These are phyloP conservation scores for Sapria himalayana DNA, from an alignment of 345 rosid species.

Conservation along the genomic window DNA sequence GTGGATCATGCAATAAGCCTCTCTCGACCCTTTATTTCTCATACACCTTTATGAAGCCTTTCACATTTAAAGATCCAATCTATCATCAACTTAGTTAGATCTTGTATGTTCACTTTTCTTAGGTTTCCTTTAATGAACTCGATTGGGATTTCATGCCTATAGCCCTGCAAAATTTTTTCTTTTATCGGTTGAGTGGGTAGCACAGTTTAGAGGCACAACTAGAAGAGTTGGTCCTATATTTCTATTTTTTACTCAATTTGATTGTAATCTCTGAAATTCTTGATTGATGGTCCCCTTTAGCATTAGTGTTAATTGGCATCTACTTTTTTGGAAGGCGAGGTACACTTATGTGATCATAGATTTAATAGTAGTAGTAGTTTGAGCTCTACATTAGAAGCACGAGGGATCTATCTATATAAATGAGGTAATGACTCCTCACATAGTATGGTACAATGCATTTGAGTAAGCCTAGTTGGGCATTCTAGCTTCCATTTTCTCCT, in stretches of 20 bases:
- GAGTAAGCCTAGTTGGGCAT: too few relatives aligned
- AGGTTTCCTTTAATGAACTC: not conserved
- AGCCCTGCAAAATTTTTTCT: not conserved
- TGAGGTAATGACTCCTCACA: not conserved
- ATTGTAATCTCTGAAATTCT: not conserved
- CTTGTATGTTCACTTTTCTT: not conserved
- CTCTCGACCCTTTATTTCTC: too few relatives aligned
- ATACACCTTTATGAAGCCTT: too few relatives aligned
- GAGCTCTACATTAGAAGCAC: not conserved
- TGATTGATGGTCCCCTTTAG: not conserved
- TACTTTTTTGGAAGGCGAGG: constrained; percentile 1
- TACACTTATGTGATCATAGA: not conserved
- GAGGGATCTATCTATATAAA: constrained; percentile 2
- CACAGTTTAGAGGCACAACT: not conserved
- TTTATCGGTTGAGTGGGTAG: not conserved
- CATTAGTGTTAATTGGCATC: not conserved
- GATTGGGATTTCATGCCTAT: not conserved
- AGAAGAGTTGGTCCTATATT: constrained; percentile 3
- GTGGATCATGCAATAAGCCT: too few relatives aligned
- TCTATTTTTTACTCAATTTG: not conserved
- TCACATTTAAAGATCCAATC: not conserved
- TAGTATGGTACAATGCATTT: not conserved
- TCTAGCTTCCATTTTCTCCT: too few relatives aligned
- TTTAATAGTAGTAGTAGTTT: not conserved
- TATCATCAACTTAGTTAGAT: constrained; percentile 1